Conservation (phyloP, 2,329 filamentous ascomycete species). For the Talaromyces sp. region DNA sequence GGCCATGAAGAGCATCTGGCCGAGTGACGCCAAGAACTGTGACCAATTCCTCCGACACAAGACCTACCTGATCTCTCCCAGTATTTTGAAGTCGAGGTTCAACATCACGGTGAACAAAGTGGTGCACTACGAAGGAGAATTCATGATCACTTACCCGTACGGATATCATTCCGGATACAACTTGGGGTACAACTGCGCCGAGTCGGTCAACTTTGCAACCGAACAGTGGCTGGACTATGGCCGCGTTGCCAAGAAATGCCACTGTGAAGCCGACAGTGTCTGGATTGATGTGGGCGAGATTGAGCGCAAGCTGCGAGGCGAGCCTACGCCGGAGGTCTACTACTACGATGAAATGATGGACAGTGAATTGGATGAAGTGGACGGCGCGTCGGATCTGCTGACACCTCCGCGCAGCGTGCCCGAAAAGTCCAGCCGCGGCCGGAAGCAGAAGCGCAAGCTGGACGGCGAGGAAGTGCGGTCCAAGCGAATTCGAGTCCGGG, state of each 20-base stretch:
- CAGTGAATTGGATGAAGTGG: slow-evolving; percentile 59
- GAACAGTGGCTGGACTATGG: slow-evolving; percentile 95
- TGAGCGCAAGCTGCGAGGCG: slow-evolving; percentile 85
- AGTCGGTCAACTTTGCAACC: slow-evolving; percentile 96
- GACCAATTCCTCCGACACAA: slow-evolving; percentile 96
- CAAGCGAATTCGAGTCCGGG: slow-evolving; percentile 72
- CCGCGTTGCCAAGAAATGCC: slow-evolving; percentile 91
- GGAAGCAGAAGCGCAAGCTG: slow-evolving; percentile 63
- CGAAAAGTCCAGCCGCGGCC: slow-evolving; percentile 47
- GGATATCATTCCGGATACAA: slow-evolving; percentile 99
- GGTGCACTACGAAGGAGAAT: slow-evolving; percentile 93
- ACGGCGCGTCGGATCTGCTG: slow-evolving; percentile 63
- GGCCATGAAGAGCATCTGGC: slow-evolving; percentile 94
- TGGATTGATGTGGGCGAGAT: slow-evolving; percentile 98
- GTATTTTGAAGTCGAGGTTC: slow-evolving; percentile 78
- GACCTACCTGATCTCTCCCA: slow-evolving; percentile 91
- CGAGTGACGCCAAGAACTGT: slow-evolving; percentile 89
- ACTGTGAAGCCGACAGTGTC: slow-evolving; percentile 94
- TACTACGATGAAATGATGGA: slow-evolving; percentile 47
- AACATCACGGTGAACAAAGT: slow-evolving; percentile 95
- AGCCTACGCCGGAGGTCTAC: slow-evolving; percentile 53
- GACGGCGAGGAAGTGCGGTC: slow-evolving; percentile 54
- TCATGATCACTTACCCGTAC: slow-evolving; percentile 97
- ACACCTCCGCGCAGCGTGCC: slow-evolving; percentile 73
- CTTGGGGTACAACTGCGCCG: slow-evolving; percentile 95